phyloP scores from a whole-genome alignment of 371 early-diverging fungal genomes.

The Entomophthora muscae region DNA sequence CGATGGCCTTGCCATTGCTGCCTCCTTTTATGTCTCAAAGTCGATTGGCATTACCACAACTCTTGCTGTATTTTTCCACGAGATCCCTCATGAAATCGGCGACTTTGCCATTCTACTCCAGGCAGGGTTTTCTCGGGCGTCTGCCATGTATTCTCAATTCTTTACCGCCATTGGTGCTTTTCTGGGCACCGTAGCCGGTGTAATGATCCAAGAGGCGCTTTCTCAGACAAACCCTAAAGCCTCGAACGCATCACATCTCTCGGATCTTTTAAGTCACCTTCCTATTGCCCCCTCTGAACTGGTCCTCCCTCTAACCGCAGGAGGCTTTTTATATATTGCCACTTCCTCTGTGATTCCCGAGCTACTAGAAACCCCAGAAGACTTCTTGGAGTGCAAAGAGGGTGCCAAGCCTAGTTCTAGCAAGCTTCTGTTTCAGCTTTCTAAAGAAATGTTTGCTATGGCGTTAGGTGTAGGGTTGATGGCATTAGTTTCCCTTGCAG shows the following conservation, averaged over 20 bases:
- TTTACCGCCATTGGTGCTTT: constrained; percentile 66
- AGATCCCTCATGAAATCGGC: constrained; percentile 83
- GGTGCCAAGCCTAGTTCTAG: constrained; percentile 17
- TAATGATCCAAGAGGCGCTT: constrained; percentile 44
- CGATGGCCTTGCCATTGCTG: constrained; percentile 85
- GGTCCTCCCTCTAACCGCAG: constrained; percentile 74
- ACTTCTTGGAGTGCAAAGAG: constrained; percentile 23
- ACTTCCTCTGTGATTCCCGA: constrained; percentile 78
- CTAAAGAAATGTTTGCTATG: constrained; percentile 21
- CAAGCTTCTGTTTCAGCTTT: not conserved
- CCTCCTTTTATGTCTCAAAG: constrained; percentile 66
- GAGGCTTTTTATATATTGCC: constrained; percentile 78
- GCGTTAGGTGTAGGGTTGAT: constrained; percentile 22
- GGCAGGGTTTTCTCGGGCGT: constrained; percentile 54
- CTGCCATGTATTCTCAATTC: constrained; percentile 70
- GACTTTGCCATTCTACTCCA: constrained; percentile 80
- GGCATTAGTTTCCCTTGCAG: constrained; percentile 22
- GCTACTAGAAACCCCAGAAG: constrained; percentile 40
- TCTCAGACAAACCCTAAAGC: constrained; percentile 3
- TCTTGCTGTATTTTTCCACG: constrained; percentile 84
- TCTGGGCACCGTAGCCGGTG: constrained; percentile 61
- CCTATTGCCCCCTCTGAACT: constrained; percentile 29
- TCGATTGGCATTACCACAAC: constrained; percentile 70
- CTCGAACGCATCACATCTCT: not conserved
- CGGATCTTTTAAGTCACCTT: constrained; percentile 1